Conservation (phyloP, 176 grass and related monocot genomes). For the Paspalum notatum region DNA sequence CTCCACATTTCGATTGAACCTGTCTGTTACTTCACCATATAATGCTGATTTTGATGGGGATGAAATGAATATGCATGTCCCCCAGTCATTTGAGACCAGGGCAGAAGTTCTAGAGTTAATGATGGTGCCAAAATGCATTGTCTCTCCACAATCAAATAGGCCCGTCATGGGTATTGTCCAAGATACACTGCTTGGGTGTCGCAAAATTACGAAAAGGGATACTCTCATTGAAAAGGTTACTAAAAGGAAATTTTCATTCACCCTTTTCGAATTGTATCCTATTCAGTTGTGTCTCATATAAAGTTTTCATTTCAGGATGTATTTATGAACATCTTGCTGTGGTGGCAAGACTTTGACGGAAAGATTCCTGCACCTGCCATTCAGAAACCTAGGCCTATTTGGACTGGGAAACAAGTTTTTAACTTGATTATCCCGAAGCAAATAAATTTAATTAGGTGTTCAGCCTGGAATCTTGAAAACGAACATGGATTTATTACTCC, state of each 20-base stretch:
- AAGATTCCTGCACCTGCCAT: conserved; percentile 96
- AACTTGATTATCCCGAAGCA: conserved; percentile 98
- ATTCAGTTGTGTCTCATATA: conserved; percentile 27
- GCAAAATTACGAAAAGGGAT: conserved; percentile 97
- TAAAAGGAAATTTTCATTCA: neutral
- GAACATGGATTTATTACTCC: conserved; percentile 92
- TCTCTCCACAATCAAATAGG: conserved; percentile 91
- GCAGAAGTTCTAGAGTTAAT: conserved; percentile 95
- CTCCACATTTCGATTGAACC: conserved; percentile 90
- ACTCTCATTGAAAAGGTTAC: conserved; percentile 95
- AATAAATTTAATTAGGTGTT: conserved; percentile 89
- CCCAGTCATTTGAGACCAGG: conserved; percentile 96
- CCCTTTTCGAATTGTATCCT: conserved; percentile 15
- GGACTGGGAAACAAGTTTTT: conserved; percentile 99
- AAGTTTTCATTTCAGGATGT: conserved; percentile 69
- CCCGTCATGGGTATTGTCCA: conserved; percentile 99
- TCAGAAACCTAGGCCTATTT: conserved; percentile 89
- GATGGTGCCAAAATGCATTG: conserved; percentile 99
- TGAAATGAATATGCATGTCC: conserved; percentile 99
- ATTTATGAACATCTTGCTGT: conserved; percentile 99
- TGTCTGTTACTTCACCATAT: conserved; percentile 96
- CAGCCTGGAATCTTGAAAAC: conserved; percentile 82
- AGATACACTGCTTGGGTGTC: conserved; percentile 84
- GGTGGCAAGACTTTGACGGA: conserved; percentile 99
- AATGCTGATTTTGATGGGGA: conserved; percentile 99